A percentile compares a stretch with the other conserved stretches of the same genome.
Conservation (phyloP, 495 filamentous ascomycete genomes). For the Aspergillus steynii region DNA sequence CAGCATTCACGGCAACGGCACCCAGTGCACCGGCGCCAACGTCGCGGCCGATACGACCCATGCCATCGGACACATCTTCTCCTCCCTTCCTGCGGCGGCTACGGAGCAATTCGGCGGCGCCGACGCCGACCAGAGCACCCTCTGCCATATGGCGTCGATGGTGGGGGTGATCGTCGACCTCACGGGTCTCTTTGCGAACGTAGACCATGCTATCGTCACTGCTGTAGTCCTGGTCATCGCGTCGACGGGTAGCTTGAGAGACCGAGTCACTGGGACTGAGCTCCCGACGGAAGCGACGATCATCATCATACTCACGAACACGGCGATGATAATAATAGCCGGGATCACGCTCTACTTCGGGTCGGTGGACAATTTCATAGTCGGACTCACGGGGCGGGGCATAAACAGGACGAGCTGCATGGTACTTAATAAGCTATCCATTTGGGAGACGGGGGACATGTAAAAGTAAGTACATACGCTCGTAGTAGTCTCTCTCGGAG, state of each 20-base stretch:
- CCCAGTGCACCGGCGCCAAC: constrained; percentile 80
- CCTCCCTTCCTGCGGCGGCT: constrained; percentile 64
- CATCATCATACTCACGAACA: constrained; percentile 57
- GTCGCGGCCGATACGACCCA: constrained; percentile 69
- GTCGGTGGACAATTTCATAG: constrained; percentile 67
- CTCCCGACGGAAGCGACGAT: constrained; percentile 52
- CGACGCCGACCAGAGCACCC: constrained; percentile 78
- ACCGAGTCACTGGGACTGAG: constrained; percentile 59
- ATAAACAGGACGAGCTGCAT: constrained; percentile 73
- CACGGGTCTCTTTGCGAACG: constrained; percentile 53
- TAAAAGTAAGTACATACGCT: constrained; percentile 41
- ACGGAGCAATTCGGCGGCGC: constrained; percentile 70
- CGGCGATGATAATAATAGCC: constrained; percentile 70
- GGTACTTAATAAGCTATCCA: constrained; percentile 68
- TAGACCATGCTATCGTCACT: constrained; percentile 68
- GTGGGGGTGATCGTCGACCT: constrained; percentile 59
- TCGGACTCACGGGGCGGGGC: constrained; percentile 63
- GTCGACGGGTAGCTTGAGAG: constrained; percentile 49
- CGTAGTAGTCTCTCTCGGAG: constrained; percentile 59
- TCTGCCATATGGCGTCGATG: constrained; percentile 84
- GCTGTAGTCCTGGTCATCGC: constrained; percentile 48
- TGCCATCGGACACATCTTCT: constrained; percentile 54
- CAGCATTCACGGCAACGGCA: constrained; percentile 76
- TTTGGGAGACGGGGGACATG: constrained; percentile 52
- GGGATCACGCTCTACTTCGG: constrained; percentile 52